Evolutionary conservation across 257 asterid species (phyloP), one percentile per base, ranked within the genome.

Genomic region (Salvia splendens): DNA sequence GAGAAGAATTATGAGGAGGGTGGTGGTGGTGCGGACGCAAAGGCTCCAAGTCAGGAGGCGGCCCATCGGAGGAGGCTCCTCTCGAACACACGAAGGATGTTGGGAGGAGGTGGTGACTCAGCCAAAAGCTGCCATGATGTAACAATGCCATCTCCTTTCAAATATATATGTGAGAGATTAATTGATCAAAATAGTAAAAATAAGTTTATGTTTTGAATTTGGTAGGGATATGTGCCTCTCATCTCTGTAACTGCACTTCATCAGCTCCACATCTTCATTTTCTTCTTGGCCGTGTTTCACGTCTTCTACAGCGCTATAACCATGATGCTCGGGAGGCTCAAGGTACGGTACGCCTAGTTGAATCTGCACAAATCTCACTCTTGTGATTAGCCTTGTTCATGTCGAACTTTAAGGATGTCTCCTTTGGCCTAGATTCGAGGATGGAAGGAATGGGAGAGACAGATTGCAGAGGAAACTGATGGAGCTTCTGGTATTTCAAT

Each of bases 401-500:
- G 35, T 35, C 6, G 8, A 33, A 35, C 61, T 12, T 70, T 61
- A 16, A 43, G 24, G n/a, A n/a, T 32, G 38, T 59, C 54, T 3
- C 30, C 30, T 24, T 6, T 48, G 33, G 38, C 72, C 70, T 72
- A 93, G 99, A 93, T 86, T 75, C 96, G 97, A 12, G 89, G 89
- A 61, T 93, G 99, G 99, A 93, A 88, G 75, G 87, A 74, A 2
- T 93, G 99, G 99, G 99, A 93, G 76, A 61, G 32, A 35, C 82
- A 82, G 62, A 70, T 73, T 49, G 71, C 71, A 48, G 42, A 57
- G n/a, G 80, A 84, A 20, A 59, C 78, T 40, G 86, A 78, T 17
- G 48, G 57, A 59, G 52, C 86, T 63, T 79, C 82, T 55, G 95
- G 95, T 87, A 83, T 28, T 15, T 2, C 41, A 35, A 4, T 43